Conservation (phyloP, 257 asterid genomes). For the Gentiana dahurica region DNA sequence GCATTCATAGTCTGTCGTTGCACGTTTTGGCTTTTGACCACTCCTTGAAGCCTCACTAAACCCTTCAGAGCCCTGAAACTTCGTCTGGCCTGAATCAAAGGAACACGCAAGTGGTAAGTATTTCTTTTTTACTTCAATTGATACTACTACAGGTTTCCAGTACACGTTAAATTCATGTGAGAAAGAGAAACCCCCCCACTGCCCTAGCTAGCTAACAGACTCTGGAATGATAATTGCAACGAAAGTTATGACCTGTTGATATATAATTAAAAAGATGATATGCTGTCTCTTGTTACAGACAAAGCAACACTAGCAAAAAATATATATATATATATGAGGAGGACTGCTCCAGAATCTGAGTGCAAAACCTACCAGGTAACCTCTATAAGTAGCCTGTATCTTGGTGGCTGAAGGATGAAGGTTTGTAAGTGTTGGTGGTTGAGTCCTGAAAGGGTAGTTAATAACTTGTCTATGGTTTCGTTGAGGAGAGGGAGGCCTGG, state of each 20-base stretch:
- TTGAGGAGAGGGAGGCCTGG: constrained; percentile 25
- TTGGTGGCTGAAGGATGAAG: constrained; percentile 57
- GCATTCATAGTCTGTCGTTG: constrained; percentile 73
- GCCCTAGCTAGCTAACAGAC: not conserved
- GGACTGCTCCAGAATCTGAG: not conserved
- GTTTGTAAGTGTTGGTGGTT: constrained; percentile 45
- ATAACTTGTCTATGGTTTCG: constrained; percentile 33
- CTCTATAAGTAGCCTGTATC: constrained; percentile 83
- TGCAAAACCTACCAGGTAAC: constrained; percentile 56
- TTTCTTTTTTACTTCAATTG: not conserved
- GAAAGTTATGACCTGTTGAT: too few relatives aligned
- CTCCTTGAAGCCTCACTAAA: constrained; percentile 90
- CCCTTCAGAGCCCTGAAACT: constrained; percentile 80
- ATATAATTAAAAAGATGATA: too few relatives aligned
- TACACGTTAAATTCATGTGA: not conserved
- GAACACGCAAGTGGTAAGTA: not conserved
- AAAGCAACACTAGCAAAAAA: too few relatives aligned
- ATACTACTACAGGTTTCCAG: not conserved
- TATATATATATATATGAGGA: too few relatives aligned
- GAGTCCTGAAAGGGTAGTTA: constrained; percentile 37
- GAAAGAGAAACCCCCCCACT: too few relatives aligned
- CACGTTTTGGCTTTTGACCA: constrained; percentile 65
- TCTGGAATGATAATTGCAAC: too few relatives aligned
- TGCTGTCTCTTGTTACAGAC: too few relatives aligned
- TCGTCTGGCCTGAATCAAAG: constrained; percentile 53